Evolutionary conservation across 768 basidiomycete genomes (phyloP), one percentile per base, ranked within the genome.

Genomic region (Mycena haematopus): DNA sequence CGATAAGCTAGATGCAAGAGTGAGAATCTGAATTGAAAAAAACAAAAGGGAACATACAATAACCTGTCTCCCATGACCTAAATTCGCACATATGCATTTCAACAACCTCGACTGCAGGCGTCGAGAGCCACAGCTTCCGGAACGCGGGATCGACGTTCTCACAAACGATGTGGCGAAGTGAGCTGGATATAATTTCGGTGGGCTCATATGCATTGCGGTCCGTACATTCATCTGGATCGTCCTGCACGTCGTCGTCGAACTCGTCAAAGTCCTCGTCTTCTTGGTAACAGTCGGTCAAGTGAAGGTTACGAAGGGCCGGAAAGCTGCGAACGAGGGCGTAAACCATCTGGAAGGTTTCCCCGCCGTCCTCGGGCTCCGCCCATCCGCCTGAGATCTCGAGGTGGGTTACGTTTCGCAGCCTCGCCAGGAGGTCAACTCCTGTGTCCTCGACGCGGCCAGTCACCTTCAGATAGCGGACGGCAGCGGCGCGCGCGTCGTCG

Each of bases 191-290:
- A 38, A 60, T 35, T 42, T 44, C 58, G 17, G 3, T 45, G 3
- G 58, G 51, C 2, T 19, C 19, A 36, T 60, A 46, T 35, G 42
- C 22, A 29, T 60, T 60, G 31, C 50, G 22, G 9, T 14, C 35
- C 15, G 42, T 13, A 19, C n/a, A n/a, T n/a, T 53, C 38, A 44
- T 22, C 44, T 1, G 31, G 52, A 38, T 60, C 58, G 31, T 52
- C 51, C 14, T 52, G 9, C 5, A 46, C 22, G n/a, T 60, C 42
- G 19, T 60, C 58, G 6, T 36, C 29, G 14, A 53, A 60, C n/a
- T 60, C 58, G 29, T 60, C 58, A 21, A 60, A 60, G 21, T 60
- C 58, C 19, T 44, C 58, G 29, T 60, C 58, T 22, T 60, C 51
- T 31, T 25, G 31, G 25, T 27, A 44, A 46, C 58, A 60, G 24